phyloP scores from a whole-genome alignment of 371 early-diverging fungal species.

The Mortierella polycephala region DNA sequence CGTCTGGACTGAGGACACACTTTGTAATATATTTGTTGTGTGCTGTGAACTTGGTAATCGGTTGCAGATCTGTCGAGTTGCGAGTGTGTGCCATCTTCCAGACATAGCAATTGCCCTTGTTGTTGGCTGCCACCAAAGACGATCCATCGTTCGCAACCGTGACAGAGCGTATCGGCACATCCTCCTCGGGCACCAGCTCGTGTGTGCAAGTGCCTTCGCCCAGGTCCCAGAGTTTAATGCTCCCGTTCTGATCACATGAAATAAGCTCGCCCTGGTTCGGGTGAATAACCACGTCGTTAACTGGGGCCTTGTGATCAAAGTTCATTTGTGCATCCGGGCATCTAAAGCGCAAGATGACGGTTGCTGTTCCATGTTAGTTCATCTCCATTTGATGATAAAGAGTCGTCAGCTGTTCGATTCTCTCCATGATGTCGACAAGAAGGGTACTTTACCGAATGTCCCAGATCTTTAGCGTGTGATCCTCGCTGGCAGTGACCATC shows the following conservation, averaged over 20 bases:
- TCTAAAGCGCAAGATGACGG: slow-evolving; percentile 50
- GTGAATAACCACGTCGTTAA: slow-evolving; percentile 95
- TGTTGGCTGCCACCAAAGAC: slow-evolving; percentile 90
- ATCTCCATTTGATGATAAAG: background rate
- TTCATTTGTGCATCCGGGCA: slow-evolving; percentile 84
- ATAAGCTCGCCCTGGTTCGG: slow-evolving; percentile 95
- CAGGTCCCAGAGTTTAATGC: slow-evolving; percentile 93
- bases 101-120: slow-evolving; percentile 90
- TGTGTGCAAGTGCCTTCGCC: slow-evolving; percentile 90
- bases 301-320: slow-evolving; percentile 88
- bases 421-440: background rate
- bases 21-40: slow-evolving; percentile 87
- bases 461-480: slow-evolving; percentile 93
- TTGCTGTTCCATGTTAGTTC: background rate
- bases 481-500: slow-evolving; percentile 95
- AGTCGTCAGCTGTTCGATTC: background rate
- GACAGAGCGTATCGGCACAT: slow-evolving; percentile 88
- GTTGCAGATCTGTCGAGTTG: slow-evolving; percentile 75
- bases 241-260: slow-evolving; percentile 94
- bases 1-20: slow-evolving; percentile 87
- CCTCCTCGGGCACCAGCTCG: slow-evolving; percentile 89
- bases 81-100: slow-evolving; percentile 79
- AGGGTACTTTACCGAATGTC: slow-evolving; percentile 69
- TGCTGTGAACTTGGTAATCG: slow-evolving; percentile 77
- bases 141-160: slow-evolving; percentile 92